phyloP scores from a whole-genome alignment of 768 basidiomycete genomes.

The Russula brevipes region DNA sequence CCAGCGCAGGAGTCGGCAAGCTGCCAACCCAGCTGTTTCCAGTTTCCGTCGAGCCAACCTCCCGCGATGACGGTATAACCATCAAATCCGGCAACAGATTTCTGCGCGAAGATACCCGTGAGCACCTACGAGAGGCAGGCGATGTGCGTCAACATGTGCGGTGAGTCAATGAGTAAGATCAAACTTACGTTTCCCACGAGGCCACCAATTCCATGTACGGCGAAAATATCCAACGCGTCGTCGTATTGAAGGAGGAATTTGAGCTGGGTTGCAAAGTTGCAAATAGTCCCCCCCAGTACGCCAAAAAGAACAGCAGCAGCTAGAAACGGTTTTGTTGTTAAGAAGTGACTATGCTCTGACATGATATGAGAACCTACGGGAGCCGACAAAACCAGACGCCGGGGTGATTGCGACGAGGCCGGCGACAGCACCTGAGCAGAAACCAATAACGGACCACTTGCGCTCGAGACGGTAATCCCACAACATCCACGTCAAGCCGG shows the following conservation, averaged over 20 bases:
- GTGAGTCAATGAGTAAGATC: neutral
- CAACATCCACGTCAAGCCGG: slow-evolving; percentile 88
- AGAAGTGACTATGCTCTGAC: neutral
- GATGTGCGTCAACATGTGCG: neutral
- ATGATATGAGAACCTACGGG: slow-evolving; percentile 44
- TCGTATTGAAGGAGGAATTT: slow-evolving; percentile 78
- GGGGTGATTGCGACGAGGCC: slow-evolving; percentile 89
- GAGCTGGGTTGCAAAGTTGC: slow-evolving; percentile 95
- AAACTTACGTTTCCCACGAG: slow-evolving; percentile 57
- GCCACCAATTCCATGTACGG: slow-evolving; percentile 75
- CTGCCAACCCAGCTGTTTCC: slow-evolving; percentile 44
- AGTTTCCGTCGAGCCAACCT: slow-evolving; percentile 41
- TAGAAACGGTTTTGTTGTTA: slow-evolving; percentile 26
- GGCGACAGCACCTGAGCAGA: slow-evolving; percentile 90
- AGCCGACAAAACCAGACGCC: slow-evolving; percentile 75
- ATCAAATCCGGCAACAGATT: slow-evolving; percentile 43
- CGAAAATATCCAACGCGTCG: slow-evolving; percentile 87
- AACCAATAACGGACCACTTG: slow-evolving; percentile 92
- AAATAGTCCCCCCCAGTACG: slow-evolving; percentile 72
- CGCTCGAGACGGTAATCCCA: slow-evolving; percentile 92
- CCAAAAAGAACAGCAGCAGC: slow-evolving; percentile 85
- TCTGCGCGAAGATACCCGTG: slow-evolving; percentile 31
- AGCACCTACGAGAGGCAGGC: slow-evolving; percentile 32
- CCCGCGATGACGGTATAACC: slow-evolving; percentile 41
- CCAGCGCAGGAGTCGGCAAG: slow-evolving; percentile 35